These are phyloP conservation scores for Allantophomopsis cytisporea DNA, from an alignment of 2,329 filamentous ascomycete genomes.

Conservation along the genomic window DNA sequence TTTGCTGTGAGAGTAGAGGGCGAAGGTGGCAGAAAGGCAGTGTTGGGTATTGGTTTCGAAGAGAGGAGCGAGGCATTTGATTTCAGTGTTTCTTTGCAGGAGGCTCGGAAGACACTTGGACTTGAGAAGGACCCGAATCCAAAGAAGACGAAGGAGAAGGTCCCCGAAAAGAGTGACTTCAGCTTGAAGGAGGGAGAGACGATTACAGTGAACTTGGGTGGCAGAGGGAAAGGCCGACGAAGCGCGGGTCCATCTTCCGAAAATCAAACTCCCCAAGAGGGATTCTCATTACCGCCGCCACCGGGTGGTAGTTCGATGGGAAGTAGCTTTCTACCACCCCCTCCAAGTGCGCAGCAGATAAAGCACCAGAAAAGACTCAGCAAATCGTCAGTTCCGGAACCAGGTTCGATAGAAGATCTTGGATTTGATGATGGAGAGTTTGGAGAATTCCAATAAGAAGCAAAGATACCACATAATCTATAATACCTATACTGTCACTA, in stretches of 20 bases:
- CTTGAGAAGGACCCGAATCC: slow-evolving; percentile 16
- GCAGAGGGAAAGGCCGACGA: slow-evolving; percentile 23
- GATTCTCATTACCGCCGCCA: slow-evolving; percentile 47
- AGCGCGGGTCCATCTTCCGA: slow-evolving; percentile 10
- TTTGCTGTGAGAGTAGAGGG: slow-evolving; percentile 75
- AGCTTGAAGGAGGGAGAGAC: slow-evolving; percentile 84
- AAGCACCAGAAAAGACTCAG: slow-evolving; percentile 43
- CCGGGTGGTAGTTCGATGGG: slow-evolving; percentile 35
- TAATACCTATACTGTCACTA: too few relatives aligned
- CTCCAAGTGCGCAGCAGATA: slow-evolving; percentile 47
- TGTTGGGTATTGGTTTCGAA: slow-evolving; percentile 77
- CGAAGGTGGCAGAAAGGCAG: slow-evolving; percentile 60
- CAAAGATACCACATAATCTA: background rate
- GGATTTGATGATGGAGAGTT: slow-evolving; percentile 84
- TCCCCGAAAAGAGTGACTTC: slow-evolving; percentile 54
- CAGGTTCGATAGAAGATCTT: slow-evolving; percentile 38
- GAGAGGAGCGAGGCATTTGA: slow-evolving; percentile 79
- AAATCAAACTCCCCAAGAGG: slow-evolving; percentile 9
- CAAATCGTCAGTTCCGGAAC: slow-evolving; percentile 30
- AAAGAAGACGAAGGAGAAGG: slow-evolving; percentile 19
- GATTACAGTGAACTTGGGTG: slow-evolving; percentile 66
- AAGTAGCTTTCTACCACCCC: slow-evolving; percentile 45
- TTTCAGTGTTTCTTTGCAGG: slow-evolving; percentile 68
- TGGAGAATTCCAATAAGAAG: slow-evolving; percentile 52
- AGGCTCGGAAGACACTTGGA: slow-evolving; percentile 53